Evolutionary conservation across 2,329 filamentous ascomycete species (phyloP).

Genomic region (Cladosporium halotolerans): DNA sequence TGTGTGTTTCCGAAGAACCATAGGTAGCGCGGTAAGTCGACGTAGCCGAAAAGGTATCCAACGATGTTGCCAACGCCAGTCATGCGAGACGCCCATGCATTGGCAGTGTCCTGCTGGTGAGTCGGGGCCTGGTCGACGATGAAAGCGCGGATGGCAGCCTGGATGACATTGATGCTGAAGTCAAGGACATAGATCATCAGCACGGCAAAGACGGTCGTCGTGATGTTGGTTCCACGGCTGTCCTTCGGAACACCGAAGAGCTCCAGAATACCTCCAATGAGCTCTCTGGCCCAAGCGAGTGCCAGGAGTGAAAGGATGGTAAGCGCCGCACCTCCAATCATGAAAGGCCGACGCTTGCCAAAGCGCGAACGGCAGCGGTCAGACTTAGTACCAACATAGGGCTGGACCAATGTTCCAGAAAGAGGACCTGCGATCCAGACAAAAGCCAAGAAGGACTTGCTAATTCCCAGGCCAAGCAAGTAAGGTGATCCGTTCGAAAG

Average conservation of each 20-base stretch:
- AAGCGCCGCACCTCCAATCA: conserved; percentile 43
- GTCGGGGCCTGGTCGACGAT: conserved; percentile 89
- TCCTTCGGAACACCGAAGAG: conserved; percentile 66
- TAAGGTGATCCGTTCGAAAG: conserved; percentile 78
- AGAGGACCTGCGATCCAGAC: conserved; percentile 53
- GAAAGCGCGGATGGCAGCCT: conserved; percentile 84
- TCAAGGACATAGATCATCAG: conserved; percentile 84
- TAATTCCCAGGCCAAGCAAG: conserved; percentile 47
- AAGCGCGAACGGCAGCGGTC: conserved; percentile 44
- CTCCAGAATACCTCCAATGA: conserved; percentile 57
- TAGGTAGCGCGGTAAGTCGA: conserved; percentile 66
- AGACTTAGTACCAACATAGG: conserved; percentile 49
- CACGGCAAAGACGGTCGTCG: conserved; percentile 72
- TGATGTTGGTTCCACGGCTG: conserved; percentile 57
- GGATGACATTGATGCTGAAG: conserved; percentile 92
- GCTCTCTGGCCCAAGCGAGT: conserved; percentile 46
- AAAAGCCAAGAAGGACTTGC: conserved; percentile 46
- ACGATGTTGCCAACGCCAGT: conserved; percentile 85
- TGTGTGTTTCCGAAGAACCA: conserved; percentile 81
- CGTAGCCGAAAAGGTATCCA: conserved; percentile 81
- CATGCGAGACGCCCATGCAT: conserved; percentile 86
- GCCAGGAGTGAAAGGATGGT: conserved; percentile 46
- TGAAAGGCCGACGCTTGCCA: conserved; percentile 49
- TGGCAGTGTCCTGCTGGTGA: conserved; percentile 89
- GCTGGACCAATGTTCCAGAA: conserved; percentile 48